Evolutionary conservation across 2,329 filamentous ascomycete genomes (phyloP), one percentile per base, ranked within the genome.

Genomic region (Aspergillus cejpii): DNA sequence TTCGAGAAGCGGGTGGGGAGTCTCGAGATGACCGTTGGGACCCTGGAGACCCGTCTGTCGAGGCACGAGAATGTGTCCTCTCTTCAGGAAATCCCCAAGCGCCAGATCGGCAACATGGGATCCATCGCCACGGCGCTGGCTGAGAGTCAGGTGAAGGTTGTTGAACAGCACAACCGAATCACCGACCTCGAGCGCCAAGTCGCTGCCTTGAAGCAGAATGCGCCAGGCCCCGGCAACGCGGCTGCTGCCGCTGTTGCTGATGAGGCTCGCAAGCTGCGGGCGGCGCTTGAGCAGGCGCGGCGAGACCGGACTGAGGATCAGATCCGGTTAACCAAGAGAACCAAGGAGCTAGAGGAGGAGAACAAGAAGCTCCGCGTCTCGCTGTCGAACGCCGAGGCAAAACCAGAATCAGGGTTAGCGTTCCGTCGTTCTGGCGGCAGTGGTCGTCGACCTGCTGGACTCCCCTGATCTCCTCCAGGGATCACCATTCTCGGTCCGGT

Each of bases 331-430:
- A 28, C 37, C 34, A 50, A 43, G 33, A 31, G 29, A 40, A 44
- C 37, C 20, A 39, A 36, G 3, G 51, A 49, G 27, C 42, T 57
- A 15, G 45, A 54, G 31, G 49, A 39, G 1, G 45, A 59, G 27
- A 48, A 45, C 19, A 49, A 43, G 23, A 52, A 49, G 36, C 50
- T 58, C 10, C 48, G 36, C 2, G 52, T 57, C 34, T 44, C 49
- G 5, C n/a, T 45, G 33, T 59, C 54, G 17, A 52, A 56, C 24
- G 33, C 43, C 7, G 20, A 26, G 20, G 21, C 23, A 3, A 14
- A n/a, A n/a, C n/a, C n/a, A n/a, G n/a, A n/a, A n/a, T n/a, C n/a
- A n/a, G n/a, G n/a, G n/a, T n/a, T 17, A 14, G 15, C 28, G 26
- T 26, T 14, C 10, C 24, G 19, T 33, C 39, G 39, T 17, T 26